A percentile compares a stretch with the other conserved stretches of the same genome.
Evolutionary conservation across 805 yeast genomes (phyloP).

Genomic region (Wickerhamomyces hampshirensis): DNA sequence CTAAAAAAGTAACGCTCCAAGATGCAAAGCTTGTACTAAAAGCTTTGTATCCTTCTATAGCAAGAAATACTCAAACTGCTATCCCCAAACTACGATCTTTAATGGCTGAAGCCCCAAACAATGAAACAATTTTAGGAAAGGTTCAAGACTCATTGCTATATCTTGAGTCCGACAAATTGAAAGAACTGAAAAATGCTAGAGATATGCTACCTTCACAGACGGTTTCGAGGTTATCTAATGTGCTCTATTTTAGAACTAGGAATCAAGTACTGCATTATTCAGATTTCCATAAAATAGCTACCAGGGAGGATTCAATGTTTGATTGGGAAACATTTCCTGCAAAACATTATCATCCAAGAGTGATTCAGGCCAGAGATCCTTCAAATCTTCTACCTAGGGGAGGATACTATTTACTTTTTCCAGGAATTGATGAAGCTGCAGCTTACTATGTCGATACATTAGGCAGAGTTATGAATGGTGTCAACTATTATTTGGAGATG

Average conservation of each 20-base stretch:
- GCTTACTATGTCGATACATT: constrained; percentile 46
- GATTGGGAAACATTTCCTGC: constrained; percentile 21
- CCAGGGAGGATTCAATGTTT: constrained; percentile 22
- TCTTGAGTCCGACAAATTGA: constrained; percentile 1
- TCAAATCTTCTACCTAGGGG: constrained; percentile 38
- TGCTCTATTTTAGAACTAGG: constrained; percentile 34
- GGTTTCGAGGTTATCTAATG: constrained; percentile 21
- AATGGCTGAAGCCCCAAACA: no score
- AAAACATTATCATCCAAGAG: constrained; percentile 14
- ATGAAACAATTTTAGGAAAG: no score
- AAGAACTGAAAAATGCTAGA: constrained; percentile 9
- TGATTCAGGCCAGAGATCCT: constrained; percentile 47
- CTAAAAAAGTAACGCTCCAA: constrained; percentile 3
- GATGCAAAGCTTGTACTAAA: constrained; percentile 16
- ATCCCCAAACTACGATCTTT: background rate
- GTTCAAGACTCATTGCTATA: no score
- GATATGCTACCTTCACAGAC: constrained; percentile 2
- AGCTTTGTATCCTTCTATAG: constrained; percentile 38
- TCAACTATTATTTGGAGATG: constrained; percentile 41
- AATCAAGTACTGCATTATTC: constrained; percentile 32
- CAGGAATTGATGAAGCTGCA: constrained; percentile 42
- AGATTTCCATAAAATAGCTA: constrained; percentile 38
- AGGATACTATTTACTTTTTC: constrained; percentile 51
- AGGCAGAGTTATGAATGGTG: constrained; percentile 47
- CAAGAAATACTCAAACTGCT: constrained; percentile 21